These are phyloP conservation scores for Martiniozyma asiatica DNA, from an alignment of 1,139 yeast genomes.

Conservation along the genomic window DNA sequence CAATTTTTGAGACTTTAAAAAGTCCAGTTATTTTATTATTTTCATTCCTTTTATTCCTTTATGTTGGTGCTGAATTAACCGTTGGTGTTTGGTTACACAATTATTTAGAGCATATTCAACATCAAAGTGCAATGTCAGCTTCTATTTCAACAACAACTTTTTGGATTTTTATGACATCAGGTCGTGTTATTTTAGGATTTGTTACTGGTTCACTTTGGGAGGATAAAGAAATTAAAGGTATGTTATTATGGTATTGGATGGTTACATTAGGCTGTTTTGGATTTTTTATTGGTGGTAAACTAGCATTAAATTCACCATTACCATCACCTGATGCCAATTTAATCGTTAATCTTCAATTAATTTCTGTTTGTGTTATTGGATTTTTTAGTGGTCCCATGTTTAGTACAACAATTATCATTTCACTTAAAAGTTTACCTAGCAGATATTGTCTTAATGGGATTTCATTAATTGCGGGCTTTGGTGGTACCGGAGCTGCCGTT, in stretches of 20 bases:
- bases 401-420: constrained; percentile 61
- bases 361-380: constrained; percentile 44
- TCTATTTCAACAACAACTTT: constrained; percentile 52
- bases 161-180: constrained; percentile 56
- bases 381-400: constrained; percentile 69
- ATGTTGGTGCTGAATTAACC: constrained; percentile 59
- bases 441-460: constrained; percentile 55
- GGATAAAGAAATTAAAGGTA: constrained; percentile 38
- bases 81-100: constrained; percentile 61
- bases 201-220: constrained; percentile 41
- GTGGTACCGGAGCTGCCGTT: constrained; percentile 72
- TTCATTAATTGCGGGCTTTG: constrained; percentile 68
- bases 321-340: too few species aligned
- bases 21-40: constrained; percentile 36
- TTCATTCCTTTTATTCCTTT: constrained; percentile 40
- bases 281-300: constrained; percentile 13
- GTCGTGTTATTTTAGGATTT: constrained; percentile 49
- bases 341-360: constrained; percentile 26
- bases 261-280: constrained; percentile 14
- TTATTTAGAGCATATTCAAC: constrained; percentile 39
- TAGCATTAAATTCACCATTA: too few species aligned
- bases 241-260: constrained; percentile 26
- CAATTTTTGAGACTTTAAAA: constrained; percentile 26
- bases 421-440: constrained; percentile 51
- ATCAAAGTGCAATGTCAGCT: constrained; percentile 32